Evolutionary conservation across 805 yeast species (phyloP).

Genomic region (Ogataea zsoltii): DNA sequence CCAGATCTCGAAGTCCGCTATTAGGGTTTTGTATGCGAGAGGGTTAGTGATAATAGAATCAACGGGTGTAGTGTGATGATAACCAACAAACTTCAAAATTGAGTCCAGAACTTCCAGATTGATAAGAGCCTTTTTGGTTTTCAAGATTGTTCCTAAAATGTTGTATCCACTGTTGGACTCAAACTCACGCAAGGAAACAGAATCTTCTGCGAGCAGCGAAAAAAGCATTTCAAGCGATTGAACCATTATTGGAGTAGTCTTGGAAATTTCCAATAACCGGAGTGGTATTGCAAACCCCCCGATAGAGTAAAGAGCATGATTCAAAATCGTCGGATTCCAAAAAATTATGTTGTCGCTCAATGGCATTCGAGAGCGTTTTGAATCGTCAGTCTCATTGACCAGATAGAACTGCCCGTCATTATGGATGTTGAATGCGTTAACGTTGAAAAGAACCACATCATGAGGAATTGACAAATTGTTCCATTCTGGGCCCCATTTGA

Average conservation of each 20-base stretch:
- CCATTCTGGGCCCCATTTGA: not conserved
- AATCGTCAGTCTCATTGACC: not conserved
- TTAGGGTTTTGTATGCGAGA: slow-evolving; percentile 54
- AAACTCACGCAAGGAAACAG: slow-evolving; percentile 57
- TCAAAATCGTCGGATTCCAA: slow-evolving; percentile 19
- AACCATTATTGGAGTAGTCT: slow-evolving; percentile 35
- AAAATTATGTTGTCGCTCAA: slow-evolving; percentile 3
- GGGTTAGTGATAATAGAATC: slow-evolving; percentile 60
- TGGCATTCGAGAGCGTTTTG: not conserved
- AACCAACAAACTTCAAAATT: slow-evolving; percentile 57
- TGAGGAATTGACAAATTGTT: slow-evolving; percentile 1
- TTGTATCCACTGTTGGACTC: slow-evolving; percentile 63
- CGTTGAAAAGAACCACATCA: slow-evolving; percentile 18
- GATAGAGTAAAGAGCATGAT: slow-evolving; percentile 37
- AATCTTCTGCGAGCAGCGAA: slow-evolving; percentile 42
- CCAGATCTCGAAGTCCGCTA: slow-evolving; percentile 68
- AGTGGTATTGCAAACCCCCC: slow-evolving; percentile 55
- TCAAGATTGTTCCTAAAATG: slow-evolving; percentile 53
- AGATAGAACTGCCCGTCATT: not conserved
- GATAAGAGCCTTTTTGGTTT: slow-evolving; percentile 42
- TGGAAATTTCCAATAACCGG: slow-evolving; percentile 46
- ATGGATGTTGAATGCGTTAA: slow-evolving; percentile 21
- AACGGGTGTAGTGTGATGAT: slow-evolving; percentile 47
- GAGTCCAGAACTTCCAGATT: slow-evolving; percentile 47
- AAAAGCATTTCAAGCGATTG: slow-evolving; percentile 44